These are phyloP conservation scores for Fusarium armeniacum DNA, from an alignment of 2,329 filamentous ascomycete genomes.

Conservation along the genomic window DNA sequence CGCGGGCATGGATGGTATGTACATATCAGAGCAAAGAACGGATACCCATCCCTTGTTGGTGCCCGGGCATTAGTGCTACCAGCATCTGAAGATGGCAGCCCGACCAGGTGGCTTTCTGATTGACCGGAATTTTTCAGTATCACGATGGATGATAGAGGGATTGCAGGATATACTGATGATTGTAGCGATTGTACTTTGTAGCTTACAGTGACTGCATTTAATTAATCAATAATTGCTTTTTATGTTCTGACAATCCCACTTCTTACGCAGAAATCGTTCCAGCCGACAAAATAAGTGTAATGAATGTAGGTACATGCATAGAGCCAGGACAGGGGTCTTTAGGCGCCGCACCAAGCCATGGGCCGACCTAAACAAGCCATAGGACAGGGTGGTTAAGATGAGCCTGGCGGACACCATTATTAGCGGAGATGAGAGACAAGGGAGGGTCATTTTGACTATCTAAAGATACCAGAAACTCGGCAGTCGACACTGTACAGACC, in stretches of 20 bases:
- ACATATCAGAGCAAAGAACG: conserved; percentile 13
- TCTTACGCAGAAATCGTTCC: conserved; percentile 16
- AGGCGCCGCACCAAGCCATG: conserved; percentile 49
- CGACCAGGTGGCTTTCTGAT: background rate
- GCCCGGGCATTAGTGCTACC: conserved; percentile 14
- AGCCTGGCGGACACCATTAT: conserved; percentile 51
- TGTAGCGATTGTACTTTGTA: background rate
- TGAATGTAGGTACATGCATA: conserved; percentile 31
- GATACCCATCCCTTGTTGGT: conserved; percentile 34
- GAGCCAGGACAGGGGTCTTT: conserved; percentile 39
- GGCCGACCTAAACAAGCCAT: conserved; percentile 35
- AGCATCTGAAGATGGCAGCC: conserved; percentile 1
- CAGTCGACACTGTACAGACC: conserved; percentile 17
- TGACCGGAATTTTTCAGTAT: background rate
- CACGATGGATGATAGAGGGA: background rate
- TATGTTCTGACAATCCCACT: conserved; percentile 26
- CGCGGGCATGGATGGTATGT: conserved; percentile 25
- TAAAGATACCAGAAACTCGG: background rate
- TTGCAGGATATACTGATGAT: background rate
- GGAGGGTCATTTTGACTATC: conserved; percentile 38
- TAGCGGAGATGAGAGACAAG: conserved; percentile 52
- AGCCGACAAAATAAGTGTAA: conserved; percentile 17
- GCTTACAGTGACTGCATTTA: background rate
- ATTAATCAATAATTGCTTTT: conserved; percentile 1
- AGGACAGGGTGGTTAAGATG: conserved; percentile 50